Conservation (phyloP, 2,329 filamentous ascomycete genomes). For the Aaosphaeria arxii region DNA sequence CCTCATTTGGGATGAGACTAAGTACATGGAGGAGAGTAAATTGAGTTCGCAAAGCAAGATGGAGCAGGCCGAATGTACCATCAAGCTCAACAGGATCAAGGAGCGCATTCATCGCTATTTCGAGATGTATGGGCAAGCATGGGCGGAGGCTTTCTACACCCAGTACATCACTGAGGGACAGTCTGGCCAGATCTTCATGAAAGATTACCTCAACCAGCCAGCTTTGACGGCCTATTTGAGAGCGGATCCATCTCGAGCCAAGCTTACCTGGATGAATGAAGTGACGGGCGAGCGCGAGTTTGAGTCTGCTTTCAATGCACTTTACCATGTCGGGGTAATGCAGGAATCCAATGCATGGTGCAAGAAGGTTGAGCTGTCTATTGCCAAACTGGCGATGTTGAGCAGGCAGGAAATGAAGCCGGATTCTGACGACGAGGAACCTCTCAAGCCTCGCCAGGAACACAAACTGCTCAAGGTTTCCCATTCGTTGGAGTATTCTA, state of each 20-base stretch:
- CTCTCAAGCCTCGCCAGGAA: slow-evolving; percentile 38
- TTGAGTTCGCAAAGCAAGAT: slow-evolving; percentile 29
- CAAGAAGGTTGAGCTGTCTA: slow-evolving; percentile 87
- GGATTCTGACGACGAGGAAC: slow-evolving; percentile 1
- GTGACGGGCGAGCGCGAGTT: slow-evolving; percentile 74
- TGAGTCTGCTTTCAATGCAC: slow-evolving; percentile 65
- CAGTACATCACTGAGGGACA: slow-evolving; percentile 62
- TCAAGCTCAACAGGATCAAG: slow-evolving; percentile 44
- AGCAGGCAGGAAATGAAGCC: slow-evolving; percentile 47
- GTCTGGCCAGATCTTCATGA: slow-evolving; percentile 55
- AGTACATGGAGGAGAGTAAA: slow-evolving; percentile 36
- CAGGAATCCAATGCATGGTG: slow-evolving; percentile 82
- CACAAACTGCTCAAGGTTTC: slow-evolving; percentile 24
- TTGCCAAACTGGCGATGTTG: slow-evolving; percentile 74
- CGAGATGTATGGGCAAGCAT: slow-evolving; percentile 61
- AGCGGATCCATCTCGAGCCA: slow-evolving; percentile 66
- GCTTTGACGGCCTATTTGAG: slow-evolving; percentile 78
- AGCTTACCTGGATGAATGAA: slow-evolving; percentile 94
- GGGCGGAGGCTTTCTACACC: slow-evolving; percentile 76
- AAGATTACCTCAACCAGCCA: slow-evolving; percentile 65
- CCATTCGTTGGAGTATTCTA: slow-evolving; percentile 66
- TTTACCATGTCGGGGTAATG: slow-evolving; percentile 66
- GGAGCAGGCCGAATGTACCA: slow-evolving; percentile 29
- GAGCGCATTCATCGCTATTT: slow-evolving; percentile 53
- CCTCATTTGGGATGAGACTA: slow-evolving; percentile 45